phyloP scores from a whole-genome alignment of 345 rosid genomes.

The Pelargonium nanum region DNA sequence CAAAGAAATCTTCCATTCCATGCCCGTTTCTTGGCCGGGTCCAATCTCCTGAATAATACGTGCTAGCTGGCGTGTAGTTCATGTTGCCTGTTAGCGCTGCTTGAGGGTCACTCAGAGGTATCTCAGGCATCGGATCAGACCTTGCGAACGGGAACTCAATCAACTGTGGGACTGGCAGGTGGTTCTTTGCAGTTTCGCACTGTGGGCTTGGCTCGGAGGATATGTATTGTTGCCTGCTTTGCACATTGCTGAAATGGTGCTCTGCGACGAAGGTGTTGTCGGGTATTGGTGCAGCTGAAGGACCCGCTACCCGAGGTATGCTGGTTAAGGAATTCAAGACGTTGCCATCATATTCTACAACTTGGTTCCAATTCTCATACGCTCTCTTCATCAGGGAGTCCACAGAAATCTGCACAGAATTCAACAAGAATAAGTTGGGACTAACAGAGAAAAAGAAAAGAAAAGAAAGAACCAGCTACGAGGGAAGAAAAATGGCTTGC shows the following conservation, averaged over 20 bases:
- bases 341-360: slow-evolving; percentile 68
- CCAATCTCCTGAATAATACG: slow-evolving; percentile 60
- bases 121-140: slow-evolving; percentile 28
- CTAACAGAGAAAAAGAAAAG: too few species aligned
- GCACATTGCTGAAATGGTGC: slow-evolving; percentile 12
- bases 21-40: slow-evolving; percentile 34
- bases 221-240: slow-evolving; percentile 24
- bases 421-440: slow-evolving; percentile 5
- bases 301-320: slow-evolving; percentile 26
- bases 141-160: slow-evolving; percentile 50
- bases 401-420: slow-evolving; percentile 47
- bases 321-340: slow-evolving; percentile 44
- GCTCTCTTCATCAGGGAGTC: slow-evolving; percentile 79
- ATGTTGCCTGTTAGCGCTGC: slow-evolving; percentile 28
- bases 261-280: slow-evolving; percentile 20
- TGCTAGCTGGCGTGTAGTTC: slow-evolving; percentile 36
- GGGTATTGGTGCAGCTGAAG: slow-evolving; percentile 16
- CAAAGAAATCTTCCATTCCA: slow-evolving; percentile 48
- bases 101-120: slow-evolving; percentile 29
- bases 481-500: too few species aligned
- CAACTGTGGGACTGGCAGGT: slow-evolving; percentile 33
- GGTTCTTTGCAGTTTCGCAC: slow-evolving; percentile 25
- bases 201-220: slow-evolving; percentile 29
- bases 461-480: too few species aligned
- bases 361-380: slow-evolving; percentile 85